Evolutionary conservation across 768 basidiomycete genomes (phyloP), one percentile per base, ranked within the genome.

Genomic region (Rhodosporidiobolus odoratus): DNA sequence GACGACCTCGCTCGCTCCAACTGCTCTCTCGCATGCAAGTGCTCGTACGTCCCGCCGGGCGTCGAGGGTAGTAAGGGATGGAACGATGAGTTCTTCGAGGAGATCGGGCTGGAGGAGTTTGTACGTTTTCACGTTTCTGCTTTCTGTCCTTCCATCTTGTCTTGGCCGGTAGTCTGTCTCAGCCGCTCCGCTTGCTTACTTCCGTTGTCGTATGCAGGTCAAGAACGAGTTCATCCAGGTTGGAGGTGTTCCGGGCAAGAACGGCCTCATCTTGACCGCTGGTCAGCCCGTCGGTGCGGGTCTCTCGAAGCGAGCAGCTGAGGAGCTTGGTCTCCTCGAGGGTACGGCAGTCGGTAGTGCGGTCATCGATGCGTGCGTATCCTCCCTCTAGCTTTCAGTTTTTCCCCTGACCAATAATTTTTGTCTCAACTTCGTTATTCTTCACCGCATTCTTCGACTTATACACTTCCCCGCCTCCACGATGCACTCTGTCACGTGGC

Each of bases 21-120:
- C 79, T 98, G 96, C 80, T 98, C 94, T 2, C 82, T 97, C 57
- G 91, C 92, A 1, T 99, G 95, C 84, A 98, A 98, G 81, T 97
- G 90, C 80, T 91, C 90, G 13, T 97, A 87, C 79, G 86, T 96
- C 38, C 92, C 95, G 1, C 84, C 83, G 30, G 83, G 81, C 19
- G 79, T 77, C n/a, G 79, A 81, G 57, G 77, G 84, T 83, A 77
- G 78, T 65, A 81, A 81, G 34, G 96, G 95, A 16, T 98, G 96
- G 94, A 87, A 92, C 75, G 83, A 85, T 19, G 86, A 89, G 23
- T 97, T 98, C 81, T 92, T 98, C 80, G 79, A 84, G 59, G 82
- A 84, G 76, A 96, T 98, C 61, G 96, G 94, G 23, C 84, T 96
- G 16, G 84, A 80, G 6, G 85, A 87, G 66, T 83, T 93, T 48